phyloP scores from a whole-genome alignment of 176 grass and related monocot genomes.

The Zizania latifolia region DNA sequence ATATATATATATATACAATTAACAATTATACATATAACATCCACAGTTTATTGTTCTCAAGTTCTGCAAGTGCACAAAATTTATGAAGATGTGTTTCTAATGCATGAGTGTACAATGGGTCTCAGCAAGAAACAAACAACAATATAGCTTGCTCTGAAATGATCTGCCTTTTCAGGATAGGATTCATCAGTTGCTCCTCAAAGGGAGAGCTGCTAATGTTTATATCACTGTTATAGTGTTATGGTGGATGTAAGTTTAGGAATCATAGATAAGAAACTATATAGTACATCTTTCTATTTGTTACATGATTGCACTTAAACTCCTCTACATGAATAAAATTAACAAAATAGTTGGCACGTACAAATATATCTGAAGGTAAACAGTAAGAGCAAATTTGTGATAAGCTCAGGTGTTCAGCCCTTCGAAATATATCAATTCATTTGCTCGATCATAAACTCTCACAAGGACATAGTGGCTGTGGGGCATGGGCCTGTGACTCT shows the following conservation, averaged over 20 bases:
- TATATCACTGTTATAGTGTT: not conserved
- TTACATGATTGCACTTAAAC: not conserved
- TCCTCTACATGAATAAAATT: not conserved
- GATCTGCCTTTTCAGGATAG: not conserved
- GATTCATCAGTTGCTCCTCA: not conserved
- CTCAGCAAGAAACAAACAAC: not conserved
- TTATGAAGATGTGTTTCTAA: too few relatives aligned
- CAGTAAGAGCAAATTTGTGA: not conserved
- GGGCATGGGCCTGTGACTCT: not conserved
- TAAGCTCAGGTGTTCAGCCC: not conserved
- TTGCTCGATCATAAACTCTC: not conserved
- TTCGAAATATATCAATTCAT: not conserved
- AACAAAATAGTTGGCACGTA: not conserved
- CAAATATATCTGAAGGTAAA: slow-evolving; percentile 10
- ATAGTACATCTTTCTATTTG: not conserved
- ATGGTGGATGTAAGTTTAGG: not conserved
- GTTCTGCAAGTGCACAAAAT: too few relatives aligned
- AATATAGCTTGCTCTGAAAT: not conserved
- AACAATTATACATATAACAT: too few relatives aligned
- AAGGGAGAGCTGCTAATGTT: not conserved
- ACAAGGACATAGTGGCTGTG: not conserved
- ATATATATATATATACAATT: too few relatives aligned
- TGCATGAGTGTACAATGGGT: not conserved
- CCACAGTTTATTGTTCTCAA: too few relatives aligned
- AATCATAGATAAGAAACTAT: not conserved